Conservation (phyloP, 2,329 filamentous ascomycete genomes). For the Cladophialophora yegresii region DNA sequence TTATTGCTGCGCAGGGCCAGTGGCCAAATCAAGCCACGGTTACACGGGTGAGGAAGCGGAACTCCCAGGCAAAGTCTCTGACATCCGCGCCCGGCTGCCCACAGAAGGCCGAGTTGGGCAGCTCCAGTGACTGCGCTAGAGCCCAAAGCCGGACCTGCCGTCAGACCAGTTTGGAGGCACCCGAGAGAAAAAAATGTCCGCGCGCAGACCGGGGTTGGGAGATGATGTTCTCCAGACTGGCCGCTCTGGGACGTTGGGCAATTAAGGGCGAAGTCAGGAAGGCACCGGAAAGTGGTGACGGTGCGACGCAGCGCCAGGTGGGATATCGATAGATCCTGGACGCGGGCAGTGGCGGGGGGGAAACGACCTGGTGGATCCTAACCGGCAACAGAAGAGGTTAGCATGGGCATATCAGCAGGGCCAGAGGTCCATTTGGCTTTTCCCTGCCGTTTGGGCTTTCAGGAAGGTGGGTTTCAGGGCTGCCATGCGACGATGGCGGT, state of each 20-base stretch:
- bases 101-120: slow-evolving; percentile 30
- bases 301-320: slow-evolving; percentile 9
- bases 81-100: slow-evolving; percentile 33
- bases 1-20: slow-evolving; percentile 20
- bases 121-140: slow-evolving; percentile 32
- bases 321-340: slow-evolving; percentile 14
- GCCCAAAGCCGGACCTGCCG: slow-evolving; percentile 30
- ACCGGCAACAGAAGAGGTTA: slow-evolving; percentile 9
- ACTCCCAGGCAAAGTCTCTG: slow-evolving; percentile 29
- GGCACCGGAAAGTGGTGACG: slow-evolving; percentile 12
- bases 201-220: slow-evolving; percentile 16
- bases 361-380: slow-evolving; percentile 9
- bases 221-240: slow-evolving; percentile 8
- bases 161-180: slow-evolving; percentile 28
- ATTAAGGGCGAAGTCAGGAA: slow-evolving; percentile 11
- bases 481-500: slow-evolving; percentile 32
- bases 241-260: slow-evolving; percentile 7
- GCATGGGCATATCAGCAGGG: slow-evolving; percentile 16
- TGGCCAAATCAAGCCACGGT: slow-evolving; percentile 32
- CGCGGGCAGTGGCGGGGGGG: slow-evolving; percentile 12
- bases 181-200: slow-evolving; percentile 29
- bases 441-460: slow-evolving; percentile 11
- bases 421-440: slow-evolving; percentile 18
- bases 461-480: slow-evolving; percentile 26
- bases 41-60: slow-evolving; percentile 31